These are phyloP conservation scores for Phytophthora sp. DNA, from an alignment of 352 stramenopile species.

Conservation along the genomic window DNA sequence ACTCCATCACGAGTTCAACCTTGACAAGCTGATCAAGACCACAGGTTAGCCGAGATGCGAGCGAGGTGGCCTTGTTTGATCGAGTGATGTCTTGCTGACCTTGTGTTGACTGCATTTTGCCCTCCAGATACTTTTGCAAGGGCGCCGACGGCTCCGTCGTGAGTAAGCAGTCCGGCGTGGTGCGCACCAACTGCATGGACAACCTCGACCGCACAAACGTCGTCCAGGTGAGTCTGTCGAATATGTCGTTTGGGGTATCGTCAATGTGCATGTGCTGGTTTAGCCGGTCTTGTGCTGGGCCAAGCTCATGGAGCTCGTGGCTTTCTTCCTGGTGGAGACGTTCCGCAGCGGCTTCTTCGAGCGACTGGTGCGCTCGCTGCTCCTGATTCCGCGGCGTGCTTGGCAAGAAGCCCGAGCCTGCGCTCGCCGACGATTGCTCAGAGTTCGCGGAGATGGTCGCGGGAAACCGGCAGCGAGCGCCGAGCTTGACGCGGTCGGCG, in stretches of 20 bases:
- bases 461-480: too few relatives aligned
- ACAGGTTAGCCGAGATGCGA: too few relatives aligned
- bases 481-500: too few relatives aligned
- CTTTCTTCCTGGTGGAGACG: conserved; percentile 71
- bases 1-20: too few relatives aligned
- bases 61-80: too few relatives aligned
- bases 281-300: too few relatives aligned
- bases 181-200: conserved; percentile 99
- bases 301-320: conserved; percentile 58
- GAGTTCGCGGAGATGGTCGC: conserved; percentile 13
- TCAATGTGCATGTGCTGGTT: too few relatives aligned
- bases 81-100: too few relatives aligned
- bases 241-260: too few relatives aligned
- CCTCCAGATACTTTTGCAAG: conserved; percentile 69
- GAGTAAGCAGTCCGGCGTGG: conserved; percentile 89
- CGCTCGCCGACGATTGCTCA: conserved; percentile 17
- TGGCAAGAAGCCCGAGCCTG: conserved; percentile 86
- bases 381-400: conserved; percentile 59
- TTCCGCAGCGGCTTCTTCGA: conserved; percentile 58
- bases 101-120: too few relatives aligned
- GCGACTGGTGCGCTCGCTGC: conserved; percentile 55
- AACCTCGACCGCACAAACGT: conserved; percentile 95
- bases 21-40: too few relatives aligned
- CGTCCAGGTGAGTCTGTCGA: conserved; percentile 46
- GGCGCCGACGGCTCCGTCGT: conserved; percentile 48